These are phyloP conservation scores for Delonix regia DNA, from an alignment of 306 rosid genomes.

Conservation along the genomic window DNA sequence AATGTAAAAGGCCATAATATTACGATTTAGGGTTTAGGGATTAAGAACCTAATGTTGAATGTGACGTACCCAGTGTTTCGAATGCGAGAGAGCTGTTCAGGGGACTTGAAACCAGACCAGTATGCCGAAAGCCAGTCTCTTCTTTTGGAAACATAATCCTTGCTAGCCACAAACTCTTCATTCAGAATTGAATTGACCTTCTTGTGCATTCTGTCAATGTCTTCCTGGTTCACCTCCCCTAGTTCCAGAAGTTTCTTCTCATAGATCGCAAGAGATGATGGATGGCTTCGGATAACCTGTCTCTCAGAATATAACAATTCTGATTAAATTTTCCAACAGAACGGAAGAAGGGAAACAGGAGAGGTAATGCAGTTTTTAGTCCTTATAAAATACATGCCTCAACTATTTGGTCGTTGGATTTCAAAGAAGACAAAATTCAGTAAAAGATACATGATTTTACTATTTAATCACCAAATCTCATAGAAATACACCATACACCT, in stretches of 20 bases:
- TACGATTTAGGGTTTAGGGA: too few relatives aligned
- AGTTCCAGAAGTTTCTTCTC: conserved; percentile 76
- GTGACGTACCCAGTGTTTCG: conserved; percentile 78
- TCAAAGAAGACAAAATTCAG: too few relatives aligned
- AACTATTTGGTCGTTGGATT: not conserved
- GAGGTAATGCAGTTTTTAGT: not conserved
- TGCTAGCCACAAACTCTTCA: conserved; percentile 84
- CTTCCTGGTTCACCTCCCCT: conserved; percentile 67
- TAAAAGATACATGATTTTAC: too few relatives aligned
- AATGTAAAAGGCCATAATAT: too few relatives aligned
- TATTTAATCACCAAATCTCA: too few relatives aligned
- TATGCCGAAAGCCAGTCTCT: conserved; percentile 99
- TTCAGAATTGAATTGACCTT: conserved; percentile 73
- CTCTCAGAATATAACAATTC: conserved; percentile 31
- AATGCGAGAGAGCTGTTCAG: conserved; percentile 87
- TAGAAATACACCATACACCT: too few relatives aligned
- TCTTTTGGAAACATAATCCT: conserved; percentile 73
- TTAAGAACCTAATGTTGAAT: conserved; percentile 9
- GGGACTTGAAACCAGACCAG: conserved; percentile 97
- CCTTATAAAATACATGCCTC: not conserved
- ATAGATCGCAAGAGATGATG: conserved; percentile 80
- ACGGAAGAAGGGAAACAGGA: not conserved
- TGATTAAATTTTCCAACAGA: conserved; percentile 21
- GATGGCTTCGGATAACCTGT: conserved; percentile 79
- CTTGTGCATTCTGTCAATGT: conserved; percentile 61